Percentiles rank a stretch among this genome's conserved stretches.
Evolutionary conservation across 768 basidiomycete genomes (phyloP).

Genomic region (Termitomyces sp.): DNA sequence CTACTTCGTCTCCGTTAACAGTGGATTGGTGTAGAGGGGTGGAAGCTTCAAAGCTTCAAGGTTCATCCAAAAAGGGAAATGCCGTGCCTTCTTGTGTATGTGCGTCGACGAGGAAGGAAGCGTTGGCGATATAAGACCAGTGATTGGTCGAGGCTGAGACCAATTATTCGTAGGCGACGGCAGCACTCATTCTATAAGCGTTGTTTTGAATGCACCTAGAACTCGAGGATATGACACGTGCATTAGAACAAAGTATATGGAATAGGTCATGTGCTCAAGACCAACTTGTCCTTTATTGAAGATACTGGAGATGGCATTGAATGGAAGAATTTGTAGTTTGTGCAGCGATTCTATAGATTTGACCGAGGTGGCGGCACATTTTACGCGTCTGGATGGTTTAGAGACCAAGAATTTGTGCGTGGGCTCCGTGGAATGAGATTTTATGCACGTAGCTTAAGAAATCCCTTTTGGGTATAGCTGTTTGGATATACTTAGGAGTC

Average conservation of each 20-base stretch:
- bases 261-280: background rate
- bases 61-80: background rate
- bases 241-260: background rate
- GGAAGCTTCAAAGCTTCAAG: background rate
- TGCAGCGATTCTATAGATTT: background rate
- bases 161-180: background rate
- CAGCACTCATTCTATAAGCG: background rate
- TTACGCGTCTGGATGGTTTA: background rate
- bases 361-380: background rate
- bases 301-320: background rate
- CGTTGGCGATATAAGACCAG: background rate
- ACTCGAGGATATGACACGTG: background rate
- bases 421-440: background rate
- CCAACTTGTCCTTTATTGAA: background rate
- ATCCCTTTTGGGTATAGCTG: background rate
- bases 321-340: background rate
- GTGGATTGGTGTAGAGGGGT: background rate
- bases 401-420: background rate
- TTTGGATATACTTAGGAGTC: background rate
- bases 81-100: background rate
- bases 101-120: background rate
- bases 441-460: background rate
- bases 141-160: background rate
- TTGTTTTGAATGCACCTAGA: background rate
- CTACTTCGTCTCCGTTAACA: background rate